Percentiles rank a stretch among this genome's conserved stretches.
These are phyloP conservation scores for Harringtonia aguacate DNA, from an alignment of 2,329 filamentous ascomycete genomes.

Conservation along the genomic window DNA sequence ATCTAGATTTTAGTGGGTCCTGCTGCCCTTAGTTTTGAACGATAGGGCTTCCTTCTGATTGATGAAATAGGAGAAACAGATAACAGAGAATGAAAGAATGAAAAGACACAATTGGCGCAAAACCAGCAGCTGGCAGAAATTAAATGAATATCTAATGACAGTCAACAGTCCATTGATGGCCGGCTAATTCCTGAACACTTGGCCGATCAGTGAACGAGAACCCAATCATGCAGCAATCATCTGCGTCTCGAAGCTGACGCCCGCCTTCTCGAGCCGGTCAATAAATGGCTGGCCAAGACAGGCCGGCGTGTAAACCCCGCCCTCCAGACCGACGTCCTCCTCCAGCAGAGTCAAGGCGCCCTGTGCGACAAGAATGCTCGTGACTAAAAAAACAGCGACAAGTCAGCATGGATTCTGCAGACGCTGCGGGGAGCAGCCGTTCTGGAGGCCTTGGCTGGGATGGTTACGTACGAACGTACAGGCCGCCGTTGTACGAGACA, in stretches of 20 bases:
- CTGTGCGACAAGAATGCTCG: slow-evolving; percentile 51
- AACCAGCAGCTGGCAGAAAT: too few relatives aligned
- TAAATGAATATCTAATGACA: too few relatives aligned
- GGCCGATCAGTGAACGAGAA: too few relatives aligned
- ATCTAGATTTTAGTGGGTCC: too few relatives aligned
- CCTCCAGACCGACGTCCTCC: slow-evolving; percentile 47
- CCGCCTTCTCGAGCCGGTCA: slow-evolving; percentile 48
- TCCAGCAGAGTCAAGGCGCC: slow-evolving; percentile 56
- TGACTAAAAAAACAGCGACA: slow-evolving; percentile 35
- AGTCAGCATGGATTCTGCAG: neutral
- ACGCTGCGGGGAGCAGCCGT: too few relatives aligned
- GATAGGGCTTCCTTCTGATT: too few relatives aligned
- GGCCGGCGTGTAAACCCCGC: slow-evolving; percentile 63
- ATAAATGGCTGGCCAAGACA: slow-evolving; percentile 58
- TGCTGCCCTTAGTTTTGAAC: too few relatives aligned
- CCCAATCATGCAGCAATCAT: slow-evolving; percentile 11
- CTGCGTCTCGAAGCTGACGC: slow-evolving; percentile 51
- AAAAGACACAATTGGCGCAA: too few relatives aligned
- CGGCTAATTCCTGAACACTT: too few relatives aligned
- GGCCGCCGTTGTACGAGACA: slow-evolving; percentile 45
- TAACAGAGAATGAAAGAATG: too few relatives aligned
- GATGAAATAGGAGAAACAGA: too few relatives aligned
- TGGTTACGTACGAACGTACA: slow-evolving; percentile 49
- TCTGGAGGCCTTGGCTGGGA: neutral
- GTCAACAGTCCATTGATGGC: too few relatives aligned